Evolutionary conservation across 129 eudicot species (phyloP), one percentile per base, ranked within the genome.

Genomic region (Erigeron canadensis): DNA sequence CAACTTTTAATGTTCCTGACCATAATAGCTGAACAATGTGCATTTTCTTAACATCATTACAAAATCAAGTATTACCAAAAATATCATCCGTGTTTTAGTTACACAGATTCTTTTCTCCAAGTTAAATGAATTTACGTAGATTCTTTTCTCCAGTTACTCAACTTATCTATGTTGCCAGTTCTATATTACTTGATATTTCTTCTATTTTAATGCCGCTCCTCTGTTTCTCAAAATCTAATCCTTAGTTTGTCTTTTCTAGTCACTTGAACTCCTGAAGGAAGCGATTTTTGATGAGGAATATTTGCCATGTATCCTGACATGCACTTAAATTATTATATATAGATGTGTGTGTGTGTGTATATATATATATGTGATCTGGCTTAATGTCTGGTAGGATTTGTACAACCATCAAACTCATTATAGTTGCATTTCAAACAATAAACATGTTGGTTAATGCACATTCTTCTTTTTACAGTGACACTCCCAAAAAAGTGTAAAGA

Each of bases 221-320:
- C 54, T 44, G 9, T 42, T 15, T 10, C 69, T 21, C 23, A 65
- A 45, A 12, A 11, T 39, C 50, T 80, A 78, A 77, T 78, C 17
- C 3, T 71, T 47, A 23, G 23, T 79, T 83, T 71, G 18, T 57
- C 12, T 73, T 84, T 65, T 74, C 57, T 78, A 95, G 97, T 95
- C 99, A 4, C 75, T 95, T 84, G 85, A 88, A 81, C 88, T 90
- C 75, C 75, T 95, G 77, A 95, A 95, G 84, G 91, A 71, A 57
- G 97, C 96, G 51, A 87, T 95, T 51, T 88, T 84, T 40, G 88
- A 95, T 65, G 71, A 84, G 70, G 99, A 95, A 81, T 95, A 94
- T 65, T 86, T 77, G 66, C 94, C 90, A 46, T 84, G 99, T 95
- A 95, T 95, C 99, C 99, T 94, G 54, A 73, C 47, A 37, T 55